Evolutionary conservation across 768 basidiomycete species (phyloP), one percentile per base, ranked within the genome.

Genomic region (Dioszegia aurantiaca): DNA sequence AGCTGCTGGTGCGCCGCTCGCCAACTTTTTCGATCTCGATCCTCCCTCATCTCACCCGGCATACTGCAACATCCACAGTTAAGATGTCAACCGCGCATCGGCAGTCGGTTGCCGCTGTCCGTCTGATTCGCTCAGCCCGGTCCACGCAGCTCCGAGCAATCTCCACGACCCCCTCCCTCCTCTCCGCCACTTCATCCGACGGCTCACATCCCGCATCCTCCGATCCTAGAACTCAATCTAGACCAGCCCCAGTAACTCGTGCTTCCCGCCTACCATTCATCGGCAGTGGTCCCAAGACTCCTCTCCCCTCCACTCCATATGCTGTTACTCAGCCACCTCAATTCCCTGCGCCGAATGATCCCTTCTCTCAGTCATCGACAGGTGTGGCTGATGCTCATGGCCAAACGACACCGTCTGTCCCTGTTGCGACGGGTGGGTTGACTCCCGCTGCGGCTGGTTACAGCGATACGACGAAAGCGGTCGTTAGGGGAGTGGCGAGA

Each of bases 401-500:
- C 8, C n/a, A 53, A 23, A 4, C 51, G 39, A 37, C 36, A 14
- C 16, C 37, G 24, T 31, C 51, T 37, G 51, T 53, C 10, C 24
- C 51, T 3, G 36, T 40, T 2, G 19, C 51, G 12, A 40, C 51
- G 2, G 3, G 46, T 10, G 19, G 19, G 9, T 17, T 17, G 46
- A 23, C 24, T 11, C 9, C 55, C 62, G 4, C 31, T 33, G 54
- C 30, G 40, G 48, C 45, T 19, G 37, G 61, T n/a, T 72, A 74
- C 37, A 67, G 63, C 10, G 63, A 70, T 45, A 59, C 65, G 23
- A 74, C 70, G 23, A 60, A 73, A 40, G 56, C 61, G 31, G 11
- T 74, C 24, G 67, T 77, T 21, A 66, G 67, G 47, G 63, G 68
- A 21, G 36, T 80, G 41, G 78, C 78, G n/a, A 74, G 68, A 55